Evolutionary conservation across 441 rosid genomes (phyloP).

Genomic region (Populus hybrid): DNA sequence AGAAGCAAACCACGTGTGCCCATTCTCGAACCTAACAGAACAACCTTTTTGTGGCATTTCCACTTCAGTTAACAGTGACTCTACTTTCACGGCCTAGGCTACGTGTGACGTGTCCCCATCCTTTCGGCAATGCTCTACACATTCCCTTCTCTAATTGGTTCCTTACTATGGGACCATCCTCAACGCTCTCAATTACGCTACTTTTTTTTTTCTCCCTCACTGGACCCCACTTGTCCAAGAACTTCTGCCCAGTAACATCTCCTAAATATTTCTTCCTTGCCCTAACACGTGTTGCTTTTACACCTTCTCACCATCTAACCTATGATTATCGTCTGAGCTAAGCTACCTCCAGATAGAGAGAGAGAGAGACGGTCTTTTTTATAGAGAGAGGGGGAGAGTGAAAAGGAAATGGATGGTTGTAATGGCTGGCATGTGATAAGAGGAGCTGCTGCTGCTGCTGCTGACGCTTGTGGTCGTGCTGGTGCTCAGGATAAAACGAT

Average conservation of each 20-base stretch:
- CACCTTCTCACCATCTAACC: slow-evolving; percentile 5
- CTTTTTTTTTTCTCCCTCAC: neutral
- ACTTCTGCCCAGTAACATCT: slow-evolving; percentile 28
- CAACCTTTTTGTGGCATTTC: slow-evolving; percentile 5
- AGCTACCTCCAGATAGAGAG: slow-evolving; percentile 16
- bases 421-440: slow-evolving; percentile 31
- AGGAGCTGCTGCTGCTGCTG: slow-evolving; percentile 10
- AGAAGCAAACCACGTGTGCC: slow-evolving; percentile 32
- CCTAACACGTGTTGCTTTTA: slow-evolving; percentile 51
- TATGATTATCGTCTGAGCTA: slow-evolving; percentile 39
- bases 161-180: slow-evolving; percentile 1
- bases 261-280: slow-evolving; percentile 13
- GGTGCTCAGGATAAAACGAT: slow-evolving; percentile 38
- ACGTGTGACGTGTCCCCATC: slow-evolving; percentile 42
- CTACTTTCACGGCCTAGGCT: slow-evolving; percentile 5
- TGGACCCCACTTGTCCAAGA: slow-evolving; percentile 13
- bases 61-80: slow-evolving; percentile 19
- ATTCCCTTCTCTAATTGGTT: slow-evolving; percentile 16
- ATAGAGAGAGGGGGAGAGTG: slow-evolving; percentile 2
- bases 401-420: slow-evolving; percentile 33
- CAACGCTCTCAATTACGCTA: neutral
- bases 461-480: neutral
- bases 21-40: slow-evolving; percentile 34
- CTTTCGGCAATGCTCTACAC: slow-evolving; percentile 32
- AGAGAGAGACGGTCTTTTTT: neutral